Conservation (phyloP, 2,329 filamentous ascomycete species). For the Escovopsis sp. region DNA sequence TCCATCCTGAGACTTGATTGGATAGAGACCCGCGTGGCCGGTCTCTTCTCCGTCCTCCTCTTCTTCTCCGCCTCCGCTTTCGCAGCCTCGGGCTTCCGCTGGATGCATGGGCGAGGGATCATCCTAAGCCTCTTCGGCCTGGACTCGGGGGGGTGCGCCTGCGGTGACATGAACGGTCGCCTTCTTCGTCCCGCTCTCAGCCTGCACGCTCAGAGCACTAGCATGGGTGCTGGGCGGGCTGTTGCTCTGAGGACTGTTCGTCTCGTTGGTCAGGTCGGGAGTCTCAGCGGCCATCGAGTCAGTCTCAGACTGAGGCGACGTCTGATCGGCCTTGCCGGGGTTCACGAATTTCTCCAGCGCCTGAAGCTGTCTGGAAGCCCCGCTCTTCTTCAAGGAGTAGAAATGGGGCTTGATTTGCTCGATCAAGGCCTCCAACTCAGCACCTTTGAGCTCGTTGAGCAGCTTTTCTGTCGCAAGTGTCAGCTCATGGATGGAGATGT, state of each 20-base stretch:
- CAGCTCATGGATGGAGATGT: neutral
- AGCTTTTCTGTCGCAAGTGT: constrained; percentile 53
- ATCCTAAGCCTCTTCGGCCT: constrained; percentile 17
- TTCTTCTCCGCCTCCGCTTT: too few relatives aligned
- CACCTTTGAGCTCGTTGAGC: constrained; percentile 44
- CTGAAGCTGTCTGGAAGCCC: constrained; percentile 44
- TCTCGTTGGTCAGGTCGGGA: constrained; percentile 51
- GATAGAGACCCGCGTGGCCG: neutral
- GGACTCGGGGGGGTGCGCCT: constrained; percentile 11
- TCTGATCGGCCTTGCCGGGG: constrained; percentile 14
- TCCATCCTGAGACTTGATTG: too few relatives aligned
- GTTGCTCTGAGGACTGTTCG: constrained; percentile 53
- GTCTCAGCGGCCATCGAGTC: constrained; percentile 40
- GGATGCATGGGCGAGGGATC: too few relatives aligned
- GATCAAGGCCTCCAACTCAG: constrained; percentile 43
- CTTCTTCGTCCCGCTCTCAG: constrained; percentile 15
- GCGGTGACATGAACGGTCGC: constrained; percentile 5
- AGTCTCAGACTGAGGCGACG: constrained; percentile 28
- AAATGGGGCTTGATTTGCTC: constrained; percentile 50
- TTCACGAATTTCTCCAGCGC: constrained; percentile 20
- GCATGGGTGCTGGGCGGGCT: constrained; percentile 48
- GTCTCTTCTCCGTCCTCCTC: neutral
- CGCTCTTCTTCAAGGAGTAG: constrained; percentile 44
- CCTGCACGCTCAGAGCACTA: constrained; percentile 31
- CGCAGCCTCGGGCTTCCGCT: too few relatives aligned